A percentile compares a stretch with the other conserved stretches of the same genome.
phyloP scores from a whole-genome alignment of 2,329 filamentous ascomycete species.

The Cordyceps fumosorosea region DNA sequence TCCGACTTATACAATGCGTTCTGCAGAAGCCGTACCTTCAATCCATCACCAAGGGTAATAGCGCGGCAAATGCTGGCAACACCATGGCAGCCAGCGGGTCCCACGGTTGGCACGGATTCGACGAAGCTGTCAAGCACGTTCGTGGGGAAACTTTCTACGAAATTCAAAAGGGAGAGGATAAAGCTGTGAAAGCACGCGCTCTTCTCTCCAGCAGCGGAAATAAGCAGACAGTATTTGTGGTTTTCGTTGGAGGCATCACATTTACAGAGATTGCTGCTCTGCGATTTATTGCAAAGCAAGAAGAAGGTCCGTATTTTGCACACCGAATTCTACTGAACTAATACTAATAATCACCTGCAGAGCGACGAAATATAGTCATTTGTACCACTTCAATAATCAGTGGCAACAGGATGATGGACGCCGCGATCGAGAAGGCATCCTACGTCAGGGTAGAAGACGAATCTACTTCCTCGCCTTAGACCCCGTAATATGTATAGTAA shows the following conservation, averaged over 20 bases:
- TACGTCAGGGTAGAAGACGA: constrained; percentile 41
- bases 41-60: constrained; percentile 60
- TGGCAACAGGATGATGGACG: constrained; percentile 82
- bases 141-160: constrained; percentile 88
- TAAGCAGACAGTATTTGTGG: constrained; percentile 87
- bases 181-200: constrained; percentile 79
- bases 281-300: constrained; percentile 79
- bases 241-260: constrained; percentile 94
- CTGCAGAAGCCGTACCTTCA: constrained; percentile 83
- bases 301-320: constrained; percentile 51
- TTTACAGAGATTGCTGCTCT: constrained; percentile 94
- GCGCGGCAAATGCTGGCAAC: constrained; percentile 24
- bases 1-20: constrained; percentile 86
- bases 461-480: constrained; percentile 7
- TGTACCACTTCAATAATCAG: constrained; percentile 88
- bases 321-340: neutral
- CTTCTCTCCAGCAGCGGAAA: constrained; percentile 72
- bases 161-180: constrained; percentile 85
- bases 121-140: constrained; percentile 83
- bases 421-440: constrained; percentile 66
- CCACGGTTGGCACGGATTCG: constrained; percentile 88
- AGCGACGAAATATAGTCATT: constrained; percentile 76
- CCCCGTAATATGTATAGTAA: constrained; percentile 5
- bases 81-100: constrained; percentile 47
- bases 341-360: constrained; percentile 30